A percentile compares a stretch with the other conserved stretches of the same genome.
Evolutionary conservation across 2,329 filamentous ascomycete species (phyloP).

Genomic region (Fonsecaea multimorphosa): DNA sequence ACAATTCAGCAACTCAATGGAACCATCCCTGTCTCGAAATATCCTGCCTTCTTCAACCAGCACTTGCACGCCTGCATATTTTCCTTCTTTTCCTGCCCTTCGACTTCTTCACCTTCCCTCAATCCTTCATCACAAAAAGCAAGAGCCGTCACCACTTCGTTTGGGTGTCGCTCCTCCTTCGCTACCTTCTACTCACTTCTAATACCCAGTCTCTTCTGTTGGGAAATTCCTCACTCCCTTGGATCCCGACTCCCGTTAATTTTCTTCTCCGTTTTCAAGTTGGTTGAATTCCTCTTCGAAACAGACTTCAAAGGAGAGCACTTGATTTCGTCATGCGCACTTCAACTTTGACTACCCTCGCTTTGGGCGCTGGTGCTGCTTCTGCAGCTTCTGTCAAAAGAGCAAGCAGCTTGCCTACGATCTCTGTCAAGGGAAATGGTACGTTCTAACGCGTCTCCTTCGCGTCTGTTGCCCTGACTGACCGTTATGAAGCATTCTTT

Average conservation of each 20-base stretch:
- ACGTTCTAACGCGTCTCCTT: constrained; percentile 33
- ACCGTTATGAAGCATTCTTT: constrained; percentile 62
- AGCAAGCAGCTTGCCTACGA: constrained; percentile 57
- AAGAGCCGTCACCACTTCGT: constrained; percentile 38
- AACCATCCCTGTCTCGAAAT: background rate
- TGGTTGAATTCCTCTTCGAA: constrained; percentile 8
- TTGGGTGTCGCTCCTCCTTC: constrained; percentile 41
- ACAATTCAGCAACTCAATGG: constrained; percentile 5
- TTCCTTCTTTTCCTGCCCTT: constrained; percentile 10
- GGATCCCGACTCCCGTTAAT: constrained; percentile 26
- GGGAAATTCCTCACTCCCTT: constrained; percentile 34
- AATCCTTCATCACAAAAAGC: constrained; percentile 31
- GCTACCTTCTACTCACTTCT: constrained; percentile 35
- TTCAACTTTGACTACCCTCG: constrained; percentile 52
- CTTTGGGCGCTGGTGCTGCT: constrained; percentile 54
- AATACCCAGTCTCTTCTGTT: constrained; percentile 35
- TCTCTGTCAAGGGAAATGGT: constrained; percentile 69
- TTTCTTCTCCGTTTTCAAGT: constrained; percentile 14
- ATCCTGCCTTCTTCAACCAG: constrained; percentile 8
- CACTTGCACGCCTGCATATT: constrained; percentile 3
- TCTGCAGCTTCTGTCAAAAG: constrained; percentile 51
- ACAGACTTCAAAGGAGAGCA: constrained; percentile 3
- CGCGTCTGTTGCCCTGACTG: constrained; percentile 3
- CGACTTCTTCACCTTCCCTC: constrained; percentile 14
- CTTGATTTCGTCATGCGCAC: constrained; percentile 58